These are phyloP conservation scores for Piper betle DNA, from an alignment of 164 flowering plant species.

Conservation along the genomic window DNA sequence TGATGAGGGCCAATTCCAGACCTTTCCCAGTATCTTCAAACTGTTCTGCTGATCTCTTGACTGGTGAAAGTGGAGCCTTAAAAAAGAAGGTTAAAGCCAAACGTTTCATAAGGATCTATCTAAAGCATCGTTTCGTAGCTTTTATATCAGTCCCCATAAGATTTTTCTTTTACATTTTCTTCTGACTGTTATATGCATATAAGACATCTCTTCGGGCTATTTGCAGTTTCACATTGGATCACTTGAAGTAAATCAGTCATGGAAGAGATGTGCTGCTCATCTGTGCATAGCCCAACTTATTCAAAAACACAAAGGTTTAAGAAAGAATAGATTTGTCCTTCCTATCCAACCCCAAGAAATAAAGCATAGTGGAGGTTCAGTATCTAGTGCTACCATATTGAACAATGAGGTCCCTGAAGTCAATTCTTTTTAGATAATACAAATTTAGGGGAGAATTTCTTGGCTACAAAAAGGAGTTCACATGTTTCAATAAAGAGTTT, in stretches of 20 bases:
- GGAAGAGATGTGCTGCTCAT: conserved; percentile 52
- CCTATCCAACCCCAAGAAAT: conserved; percentile 5
- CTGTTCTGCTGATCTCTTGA: conserved; percentile 8
- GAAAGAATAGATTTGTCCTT: conserved; percentile 9
- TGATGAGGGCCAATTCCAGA: conserved; percentile 19
- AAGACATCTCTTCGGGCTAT: not conserved
- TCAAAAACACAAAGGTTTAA: conserved; percentile 18
- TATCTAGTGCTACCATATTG: conserved; percentile 7
- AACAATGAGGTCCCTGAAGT: conserved; percentile 3
- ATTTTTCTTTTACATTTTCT: not conserved
- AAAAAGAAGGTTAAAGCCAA: conserved; percentile 25
- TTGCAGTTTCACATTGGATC: conserved; percentile 22
- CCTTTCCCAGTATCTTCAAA: conserved; percentile 26
- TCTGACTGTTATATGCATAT: not conserved
- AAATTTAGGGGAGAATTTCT: conserved; percentile 6
- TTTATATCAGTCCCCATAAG: not conserved
- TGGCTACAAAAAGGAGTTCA: conserved; percentile 9
- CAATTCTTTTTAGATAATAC: conserved; percentile 2
- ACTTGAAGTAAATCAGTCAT: conserved; percentile 11
- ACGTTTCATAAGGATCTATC: not conserved
- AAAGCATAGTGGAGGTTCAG: conserved; percentile 16
- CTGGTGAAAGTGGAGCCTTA: conserved; percentile 10
- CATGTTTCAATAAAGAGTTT: conserved; percentile 16
- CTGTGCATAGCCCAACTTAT: conserved; percentile 47
- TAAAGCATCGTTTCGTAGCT: not conserved